Evolutionary conservation across 2,329 filamentous ascomycete genomes (phyloP), one percentile per base, ranked within the genome.

Genomic region (Pseudogymnoascus sp.): DNA sequence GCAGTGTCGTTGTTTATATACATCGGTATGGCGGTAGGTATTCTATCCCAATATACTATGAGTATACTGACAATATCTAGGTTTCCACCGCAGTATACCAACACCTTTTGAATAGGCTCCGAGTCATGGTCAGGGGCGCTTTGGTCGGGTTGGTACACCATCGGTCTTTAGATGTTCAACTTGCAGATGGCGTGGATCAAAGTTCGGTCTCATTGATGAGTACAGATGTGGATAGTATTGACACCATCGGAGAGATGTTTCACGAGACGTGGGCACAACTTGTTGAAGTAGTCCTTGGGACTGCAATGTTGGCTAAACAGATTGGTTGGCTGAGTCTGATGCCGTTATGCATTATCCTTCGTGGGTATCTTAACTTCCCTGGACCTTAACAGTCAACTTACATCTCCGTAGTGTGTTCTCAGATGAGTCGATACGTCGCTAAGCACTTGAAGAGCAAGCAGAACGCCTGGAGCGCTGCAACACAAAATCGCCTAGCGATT

Each of bases 261-360:
- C 76, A 79, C 57, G 77, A 79, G 41, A 72, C 70, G 0, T 78
- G 76, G 75, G 77, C 73, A 0, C 70, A 76, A 12, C 37, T 72
- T 1, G n/a, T 78, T 0, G 77, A 79, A 61, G 72, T 78, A 0
- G 37, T 72, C 0, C 66, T 79, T 36, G 78, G 76, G 1, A 69
- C 77, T 2, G 54, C 61, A 6, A 68, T 80, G 59, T 63, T 80
- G 2, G 70, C 72, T 6, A 63, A 62, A 11, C 64, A 78, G 63
- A 72, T 80, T 3, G 74, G 76, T 9, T 78, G 76, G 75, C 61
- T 79, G 3, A 78, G 71, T 65, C 73, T 72, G 0, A 63, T 78
- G 9, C 77, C 76, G 0, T 63, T 78, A 2, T 61, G 74, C 3
- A 63, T 78, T n/a, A 77, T 78, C 1, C 71, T 75, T 33, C 65